These are phyloP conservation scores for Rhodotorula kratochvilovae DNA, from an alignment of 768 basidiomycete species.

Conservation along the genomic window DNA sequence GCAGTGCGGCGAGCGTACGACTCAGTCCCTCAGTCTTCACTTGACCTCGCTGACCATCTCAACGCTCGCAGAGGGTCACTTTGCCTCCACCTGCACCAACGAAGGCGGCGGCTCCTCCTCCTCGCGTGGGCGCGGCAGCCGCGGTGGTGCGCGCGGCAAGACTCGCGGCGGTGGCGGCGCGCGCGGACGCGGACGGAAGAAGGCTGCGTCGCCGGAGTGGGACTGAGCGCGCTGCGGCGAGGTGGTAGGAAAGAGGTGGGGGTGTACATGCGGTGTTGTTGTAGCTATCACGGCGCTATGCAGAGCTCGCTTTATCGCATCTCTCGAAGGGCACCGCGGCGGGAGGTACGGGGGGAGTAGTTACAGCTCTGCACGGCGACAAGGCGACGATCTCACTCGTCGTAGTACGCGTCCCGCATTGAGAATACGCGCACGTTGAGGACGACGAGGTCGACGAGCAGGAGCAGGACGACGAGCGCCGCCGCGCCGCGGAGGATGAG, in stretches of 20 bases:
- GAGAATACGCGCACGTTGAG: constrained; percentile 16
- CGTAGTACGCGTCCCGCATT: constrained; percentile 10
- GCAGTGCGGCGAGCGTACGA: constrained; percentile 25
- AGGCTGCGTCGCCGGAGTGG: neutral
- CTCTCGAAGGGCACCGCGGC: no score
- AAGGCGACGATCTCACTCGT: neutral
- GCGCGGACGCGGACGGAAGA: neutral
- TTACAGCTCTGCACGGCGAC: no score
- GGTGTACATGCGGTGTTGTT: neutral
- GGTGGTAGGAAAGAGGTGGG: no score
- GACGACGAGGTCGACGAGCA: constrained; percentile 12
- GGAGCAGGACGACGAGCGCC: neutral
- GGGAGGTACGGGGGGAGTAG: no score
- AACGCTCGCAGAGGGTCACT: constrained; percentile 43
- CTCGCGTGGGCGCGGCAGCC: neutral
- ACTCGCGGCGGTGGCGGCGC: neutral
- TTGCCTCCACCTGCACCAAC: constrained; percentile 44
- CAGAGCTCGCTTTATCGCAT: neutral
- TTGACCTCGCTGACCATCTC: neutral
- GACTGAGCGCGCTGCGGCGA: neutral
- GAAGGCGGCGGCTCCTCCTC: neutral
- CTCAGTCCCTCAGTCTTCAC: no score
- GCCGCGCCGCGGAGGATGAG: neutral
- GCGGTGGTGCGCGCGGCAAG: neutral
- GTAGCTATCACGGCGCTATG: neutral